Conservation (phyloP, 2,329 filamentous ascomycete species). For the Cladosporium halotolerans region DNA sequence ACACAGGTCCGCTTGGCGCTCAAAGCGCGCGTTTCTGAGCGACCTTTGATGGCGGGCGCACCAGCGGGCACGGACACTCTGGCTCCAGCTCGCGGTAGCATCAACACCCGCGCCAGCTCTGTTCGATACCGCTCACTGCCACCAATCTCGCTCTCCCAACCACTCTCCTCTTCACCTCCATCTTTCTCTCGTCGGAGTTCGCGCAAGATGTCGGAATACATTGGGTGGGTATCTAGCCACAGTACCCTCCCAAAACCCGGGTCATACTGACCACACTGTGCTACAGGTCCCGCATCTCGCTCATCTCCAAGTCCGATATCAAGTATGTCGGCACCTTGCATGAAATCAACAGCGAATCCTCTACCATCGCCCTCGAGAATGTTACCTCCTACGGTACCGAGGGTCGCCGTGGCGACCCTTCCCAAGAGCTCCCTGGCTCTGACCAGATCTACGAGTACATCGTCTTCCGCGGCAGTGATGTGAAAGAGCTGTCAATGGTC, state of each 20-base stretch:
- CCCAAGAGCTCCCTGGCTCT: slow-evolving; percentile 76
- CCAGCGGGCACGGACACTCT: neutral
- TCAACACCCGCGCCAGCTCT: neutral
- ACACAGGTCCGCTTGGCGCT: neutral
- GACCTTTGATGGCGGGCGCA: neutral
- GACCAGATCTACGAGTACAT: slow-evolving; percentile 97
- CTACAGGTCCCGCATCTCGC: slow-evolving; percentile 79
- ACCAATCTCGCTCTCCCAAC: neutral
- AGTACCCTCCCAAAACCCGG: neutral
- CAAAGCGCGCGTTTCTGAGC: neutral
- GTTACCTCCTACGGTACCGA: slow-evolving; percentile 93
- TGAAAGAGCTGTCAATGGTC: slow-evolving; percentile 94
- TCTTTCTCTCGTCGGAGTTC: neutral
- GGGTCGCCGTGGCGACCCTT: slow-evolving; percentile 70
- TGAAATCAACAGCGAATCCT: slow-evolving; percentile 96
- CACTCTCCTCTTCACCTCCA: neutral
- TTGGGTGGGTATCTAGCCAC: slow-evolving; percentile 44
- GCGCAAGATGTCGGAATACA: slow-evolving; percentile 53
- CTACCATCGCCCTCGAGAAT: slow-evolving; percentile 94
- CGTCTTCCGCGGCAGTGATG: slow-evolving; percentile 94
- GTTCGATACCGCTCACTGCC: neutral
- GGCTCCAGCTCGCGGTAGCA: neutral
- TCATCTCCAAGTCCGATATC: slow-evolving; percentile 97
- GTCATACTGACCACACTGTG: slow-evolving; percentile 21
- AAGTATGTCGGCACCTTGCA: slow-evolving; percentile 91